Evolutionary conservation across 139 green algal genomes (phyloP).

Genomic region (Chlamydomonas sphaeroides): DNA sequence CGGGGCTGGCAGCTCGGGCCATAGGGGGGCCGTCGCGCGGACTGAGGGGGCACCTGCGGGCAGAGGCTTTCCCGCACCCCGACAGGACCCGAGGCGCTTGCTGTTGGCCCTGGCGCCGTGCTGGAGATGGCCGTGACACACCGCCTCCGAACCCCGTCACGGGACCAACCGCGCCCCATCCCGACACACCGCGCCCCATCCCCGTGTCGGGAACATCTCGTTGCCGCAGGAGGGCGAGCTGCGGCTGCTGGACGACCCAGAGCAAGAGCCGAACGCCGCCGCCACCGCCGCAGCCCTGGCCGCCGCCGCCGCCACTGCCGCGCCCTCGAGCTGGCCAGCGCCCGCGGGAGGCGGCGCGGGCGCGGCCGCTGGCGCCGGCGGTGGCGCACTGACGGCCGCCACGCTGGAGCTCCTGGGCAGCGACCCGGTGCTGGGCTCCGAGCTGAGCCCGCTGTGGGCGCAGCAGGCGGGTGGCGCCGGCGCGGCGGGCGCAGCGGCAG

Average conservation of each 20-base stretch:
- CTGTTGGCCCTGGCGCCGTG: no score
- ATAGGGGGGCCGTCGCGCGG: no score
- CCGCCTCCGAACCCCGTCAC: no score
- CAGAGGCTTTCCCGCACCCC: no score
- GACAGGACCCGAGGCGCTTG: no score
- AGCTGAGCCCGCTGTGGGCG: neutral
- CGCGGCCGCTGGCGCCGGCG: neutral
- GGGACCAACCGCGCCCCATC: no score
- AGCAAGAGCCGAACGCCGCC: neutral
- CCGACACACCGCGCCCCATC: no score
- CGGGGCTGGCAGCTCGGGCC: no score
- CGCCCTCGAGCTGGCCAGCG: neutral
- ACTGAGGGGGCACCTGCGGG: no score
- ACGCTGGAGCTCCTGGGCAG: neutral
- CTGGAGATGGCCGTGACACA: no score
- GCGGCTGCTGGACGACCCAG: constrained; percentile 27
- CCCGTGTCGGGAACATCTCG: no score
- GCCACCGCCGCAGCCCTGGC: neutral
- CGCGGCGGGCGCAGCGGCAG: neutral
- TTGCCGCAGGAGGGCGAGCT: constrained; percentile 19
- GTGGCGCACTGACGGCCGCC: neutral
- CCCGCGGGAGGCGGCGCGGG: neutral
- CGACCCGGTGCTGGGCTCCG: neutral
- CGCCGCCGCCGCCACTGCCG: neutral
- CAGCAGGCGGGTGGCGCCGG: no score